These are phyloP conservation scores for Casuarina glauca DNA, from an alignment of 306 rosid genomes.

Conservation along the genomic window DNA sequence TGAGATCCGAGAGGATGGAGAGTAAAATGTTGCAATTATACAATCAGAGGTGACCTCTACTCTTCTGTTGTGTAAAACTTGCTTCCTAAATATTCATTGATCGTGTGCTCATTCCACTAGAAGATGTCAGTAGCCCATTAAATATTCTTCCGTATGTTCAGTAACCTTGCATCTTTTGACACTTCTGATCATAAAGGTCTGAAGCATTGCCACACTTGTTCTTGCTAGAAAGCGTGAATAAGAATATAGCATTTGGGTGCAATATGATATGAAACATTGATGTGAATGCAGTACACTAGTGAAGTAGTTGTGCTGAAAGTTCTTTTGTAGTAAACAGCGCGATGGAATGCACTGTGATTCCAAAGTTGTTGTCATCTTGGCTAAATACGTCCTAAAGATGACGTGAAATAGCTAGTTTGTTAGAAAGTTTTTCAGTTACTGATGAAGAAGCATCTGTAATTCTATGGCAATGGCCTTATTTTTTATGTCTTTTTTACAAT, in stretches of 20 bases:
- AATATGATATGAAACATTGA: not conserved
- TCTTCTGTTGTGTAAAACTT: not conserved
- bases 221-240: slow-evolving; percentile 7
- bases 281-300: not conserved
- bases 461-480: not conserved
- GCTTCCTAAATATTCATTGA: slow-evolving; percentile 17
- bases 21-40: slow-evolving; percentile 47
- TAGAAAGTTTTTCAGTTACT: not conserved
- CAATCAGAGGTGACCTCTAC: slow-evolving; percentile 61
- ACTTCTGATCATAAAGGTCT: not conserved
- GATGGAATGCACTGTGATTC: not conserved
- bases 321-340: not conserved
- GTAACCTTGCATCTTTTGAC: not conserved
- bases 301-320: not conserved
- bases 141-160: not conserved
- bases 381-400: not conserved
- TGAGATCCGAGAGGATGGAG: slow-evolving; percentile 88
- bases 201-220: not conserved
- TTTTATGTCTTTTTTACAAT: not conserved
- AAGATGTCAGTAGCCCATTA: slow-evolving; percentile 17
- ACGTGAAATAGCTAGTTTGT: not conserved
- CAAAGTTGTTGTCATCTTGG: not conserved
- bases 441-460: not conserved
- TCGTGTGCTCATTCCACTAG: slow-evolving; percentile 19
- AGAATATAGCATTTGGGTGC: not conserved